phyloP scores from a whole-genome alignment of 257 asterid species.

The Petrea volubilis region DNA sequence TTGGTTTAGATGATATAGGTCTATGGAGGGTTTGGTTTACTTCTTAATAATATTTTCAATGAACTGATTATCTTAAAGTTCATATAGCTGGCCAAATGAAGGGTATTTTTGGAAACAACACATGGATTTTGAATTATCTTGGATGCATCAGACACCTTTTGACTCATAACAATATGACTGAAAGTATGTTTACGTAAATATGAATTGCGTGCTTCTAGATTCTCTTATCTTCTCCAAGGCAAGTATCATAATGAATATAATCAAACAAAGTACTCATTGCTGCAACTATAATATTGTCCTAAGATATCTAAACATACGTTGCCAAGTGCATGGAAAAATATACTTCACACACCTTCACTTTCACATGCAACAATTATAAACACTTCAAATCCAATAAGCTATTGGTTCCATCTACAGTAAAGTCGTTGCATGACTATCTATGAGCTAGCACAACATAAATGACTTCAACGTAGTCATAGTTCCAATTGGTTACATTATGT shows the following conservation, averaged over 20 bases:
- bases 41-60: not conserved
- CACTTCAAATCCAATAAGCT: not conserved
- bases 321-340: not conserved
- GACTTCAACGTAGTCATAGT: not conserved
- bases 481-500: not conserved
- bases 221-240: not conserved
- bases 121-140: too few species aligned
- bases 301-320: not conserved
- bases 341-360: not conserved
- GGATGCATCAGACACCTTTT: not conserved
- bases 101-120: not conserved
- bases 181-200: not conserved
- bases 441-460: not conserved
- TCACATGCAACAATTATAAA: not conserved
- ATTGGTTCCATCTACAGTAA: not conserved
- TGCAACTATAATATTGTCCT: not conserved
- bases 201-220: not conserved
- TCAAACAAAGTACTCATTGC: not conserved
- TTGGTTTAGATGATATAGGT: too few species aligned
- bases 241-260: not conserved
- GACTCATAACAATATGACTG: not conserved
- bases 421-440: not conserved
- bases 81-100: not conserved
- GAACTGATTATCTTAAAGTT: not conserved
- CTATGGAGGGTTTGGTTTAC: not conserved